These are phyloP conservation scores for Penicillium chermesinum DNA, from an alignment of 495 filamentous ascomycete species.

Conservation along the genomic window DNA sequence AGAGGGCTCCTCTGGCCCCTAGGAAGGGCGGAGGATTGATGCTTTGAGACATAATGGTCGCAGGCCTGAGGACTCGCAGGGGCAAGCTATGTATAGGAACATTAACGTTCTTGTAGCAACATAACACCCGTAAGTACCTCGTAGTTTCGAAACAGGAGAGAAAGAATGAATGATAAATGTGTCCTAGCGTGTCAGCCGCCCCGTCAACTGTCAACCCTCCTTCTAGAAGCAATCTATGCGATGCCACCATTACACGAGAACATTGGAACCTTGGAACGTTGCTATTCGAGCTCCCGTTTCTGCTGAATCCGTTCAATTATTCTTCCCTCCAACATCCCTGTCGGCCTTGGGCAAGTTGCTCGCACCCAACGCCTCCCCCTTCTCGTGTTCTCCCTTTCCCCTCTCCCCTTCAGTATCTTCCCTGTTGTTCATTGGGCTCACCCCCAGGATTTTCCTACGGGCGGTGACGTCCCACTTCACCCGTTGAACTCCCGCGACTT, in stretches of 20 bases:
- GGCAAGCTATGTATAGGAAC: not conserved
- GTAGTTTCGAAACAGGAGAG: too few relatives aligned
- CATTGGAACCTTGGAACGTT: too few relatives aligned
- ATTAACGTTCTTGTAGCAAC: too few relatives aligned
- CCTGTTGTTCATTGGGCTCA: slow-evolving; percentile 23
- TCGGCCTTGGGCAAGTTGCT: not conserved
- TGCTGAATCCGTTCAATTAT: too few relatives aligned
- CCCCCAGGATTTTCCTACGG: slow-evolving; percentile 35
- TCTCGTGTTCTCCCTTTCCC: slow-evolving; percentile 3
- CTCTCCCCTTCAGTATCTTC: not conserved
- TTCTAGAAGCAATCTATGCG: too few relatives aligned
- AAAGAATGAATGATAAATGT: too few relatives aligned
- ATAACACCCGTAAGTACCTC: too few relatives aligned
- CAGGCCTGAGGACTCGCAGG: not conserved
- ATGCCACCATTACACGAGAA: too few relatives aligned
- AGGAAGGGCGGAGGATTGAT: not conserved
- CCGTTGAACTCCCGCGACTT: slow-evolving; percentile 15
- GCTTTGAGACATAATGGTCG: not conserved
- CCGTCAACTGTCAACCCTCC: too few relatives aligned
- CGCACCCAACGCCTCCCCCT: slow-evolving; percentile 8
- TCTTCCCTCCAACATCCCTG: too few relatives aligned
- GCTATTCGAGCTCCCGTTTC: not conserved
- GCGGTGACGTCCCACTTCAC: slow-evolving; percentile 27
- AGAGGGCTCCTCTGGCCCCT: not conserved
- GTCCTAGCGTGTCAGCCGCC: too few relatives aligned